Evolutionary conservation across 2,329 filamentous ascomycete genomes (phyloP), one percentile per base, ranked within the genome.

Genomic region (Chaetothyriales sp.): DNA sequence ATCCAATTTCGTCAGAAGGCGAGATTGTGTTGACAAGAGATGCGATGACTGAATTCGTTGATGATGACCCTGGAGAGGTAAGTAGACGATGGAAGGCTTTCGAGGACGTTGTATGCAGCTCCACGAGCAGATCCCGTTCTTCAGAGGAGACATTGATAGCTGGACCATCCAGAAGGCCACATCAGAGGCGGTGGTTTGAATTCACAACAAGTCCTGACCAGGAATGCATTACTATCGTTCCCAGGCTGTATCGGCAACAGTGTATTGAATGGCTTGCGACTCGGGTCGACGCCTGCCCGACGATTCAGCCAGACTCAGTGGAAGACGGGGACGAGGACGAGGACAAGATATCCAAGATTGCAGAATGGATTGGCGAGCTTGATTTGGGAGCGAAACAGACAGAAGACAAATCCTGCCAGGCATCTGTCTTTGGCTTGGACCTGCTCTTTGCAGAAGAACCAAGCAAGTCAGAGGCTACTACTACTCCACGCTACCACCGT

Each of bases 201-300:
- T 18, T 50, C n/a, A 19, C 49, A 6, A 42, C n/a, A n/a, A 47
- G 22, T 20, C 25, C 43, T 5, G 20, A 20, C 6, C 49, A 22
- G 12, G 20, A 47, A 8, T 50, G 49, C 20, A 32, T 47, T 2
- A 20, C 49, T n/a, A 22, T 50, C 5, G 49, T 50, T 18, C 49
- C 49, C 32, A 48, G 45, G 18, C 45, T 43, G 2, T 48, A 43
- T 28, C 26, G 28, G 18, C 28, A 43, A 10, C 45, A 47, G 3
- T 47, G 9, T 15, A 19, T 22, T 47, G 26, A 10, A 18, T 22
- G 45, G 45, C 45, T 15, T 19, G 8, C 2, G 43, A 19, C 3
- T 19, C 15, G 8, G 43, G 43, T 44, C 7, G 9, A 47, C 25
- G 8, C 3, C 18, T 28, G 19, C 18, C 6, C 12, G 3, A 10